Evolutionary conservation across 176 grass and related monocot species (phyloP).

Genomic region (Aegilops umbellulata): DNA sequence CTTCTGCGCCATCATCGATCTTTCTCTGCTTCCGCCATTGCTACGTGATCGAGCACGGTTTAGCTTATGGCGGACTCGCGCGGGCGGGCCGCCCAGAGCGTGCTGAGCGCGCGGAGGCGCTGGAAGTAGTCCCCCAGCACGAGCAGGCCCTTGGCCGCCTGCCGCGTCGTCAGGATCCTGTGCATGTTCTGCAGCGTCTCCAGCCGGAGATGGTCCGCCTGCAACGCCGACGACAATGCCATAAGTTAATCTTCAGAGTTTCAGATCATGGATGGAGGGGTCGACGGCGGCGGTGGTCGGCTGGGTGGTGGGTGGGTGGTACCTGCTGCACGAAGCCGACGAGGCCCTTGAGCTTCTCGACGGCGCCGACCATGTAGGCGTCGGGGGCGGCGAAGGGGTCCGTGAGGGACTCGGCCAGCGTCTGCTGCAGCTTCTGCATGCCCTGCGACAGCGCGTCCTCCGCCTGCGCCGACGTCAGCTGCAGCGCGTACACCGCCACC

Average conservation of each 20-base stretch:
- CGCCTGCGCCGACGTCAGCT: constrained; percentile 59
- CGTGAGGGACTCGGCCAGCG: constrained; percentile 60
- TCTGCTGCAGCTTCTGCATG: constrained; percentile 92
- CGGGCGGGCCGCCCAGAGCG: constrained; percentile 63
- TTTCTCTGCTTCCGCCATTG: neutral
- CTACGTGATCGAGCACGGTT: neutral
- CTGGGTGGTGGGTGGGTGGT: neutral
- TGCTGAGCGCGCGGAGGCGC: constrained; percentile 76
- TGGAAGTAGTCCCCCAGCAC: constrained; percentile 86
- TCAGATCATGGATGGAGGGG: neutral
- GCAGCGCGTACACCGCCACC: constrained; percentile 29
- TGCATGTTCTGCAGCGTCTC: constrained; percentile 68
- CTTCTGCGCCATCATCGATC: neutral
- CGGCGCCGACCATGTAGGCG: constrained; percentile 50
- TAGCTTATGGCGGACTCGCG: constrained; percentile 56
- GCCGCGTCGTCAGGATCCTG: constrained; percentile 73
- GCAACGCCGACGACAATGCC: neutral
- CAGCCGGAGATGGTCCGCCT: constrained; percentile 80
- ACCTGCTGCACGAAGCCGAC: constrained; percentile 72
- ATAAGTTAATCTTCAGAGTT: neutral
- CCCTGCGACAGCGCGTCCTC: constrained; percentile 89
- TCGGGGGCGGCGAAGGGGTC: constrained; percentile 42
- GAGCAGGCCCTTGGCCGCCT: constrained; percentile 76
- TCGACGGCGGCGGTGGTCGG: neutral
- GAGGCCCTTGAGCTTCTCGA: constrained; percentile 66